Conservation (phyloP, 2,329 filamentous ascomycete genomes). For the Stachybotrys elegans region DNA sequence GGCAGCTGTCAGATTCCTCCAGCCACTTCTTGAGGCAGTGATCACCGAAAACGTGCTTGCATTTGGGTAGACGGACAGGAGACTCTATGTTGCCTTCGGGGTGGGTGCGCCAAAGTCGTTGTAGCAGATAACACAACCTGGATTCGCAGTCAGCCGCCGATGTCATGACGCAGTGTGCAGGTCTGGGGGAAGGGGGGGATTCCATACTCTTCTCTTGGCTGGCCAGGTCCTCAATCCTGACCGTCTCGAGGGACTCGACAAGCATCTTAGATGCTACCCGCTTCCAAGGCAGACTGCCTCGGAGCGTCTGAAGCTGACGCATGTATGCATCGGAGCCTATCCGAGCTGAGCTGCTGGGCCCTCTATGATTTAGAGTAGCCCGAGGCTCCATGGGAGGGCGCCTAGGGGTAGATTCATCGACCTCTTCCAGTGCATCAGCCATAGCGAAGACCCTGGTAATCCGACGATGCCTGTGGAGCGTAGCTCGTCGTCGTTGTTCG, state of each 20-base stretch:
- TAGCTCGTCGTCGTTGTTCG: too few species aligned
- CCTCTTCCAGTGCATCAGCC: too few species aligned
- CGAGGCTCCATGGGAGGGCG: too few species aligned
- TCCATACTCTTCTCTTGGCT: constrained; percentile 44
- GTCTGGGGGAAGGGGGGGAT: background rate
- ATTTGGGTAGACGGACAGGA: constrained; percentile 54
- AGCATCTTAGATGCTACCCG: constrained; percentile 43
- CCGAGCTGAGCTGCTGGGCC: too few species aligned
- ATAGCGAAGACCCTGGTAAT: too few species aligned
- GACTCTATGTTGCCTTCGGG: constrained; percentile 54
- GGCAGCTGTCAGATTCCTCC: constrained; percentile 56
- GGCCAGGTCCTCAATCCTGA: constrained; percentile 38
- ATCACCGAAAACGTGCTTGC: constrained; percentile 60
- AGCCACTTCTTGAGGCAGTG: constrained; percentile 64
- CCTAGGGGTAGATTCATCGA: too few species aligned
- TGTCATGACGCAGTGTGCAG: background rate
- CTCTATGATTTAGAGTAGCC: too few species aligned
- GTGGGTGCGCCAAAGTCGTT: constrained; percentile 54
- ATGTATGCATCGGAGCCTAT: too few species aligned
- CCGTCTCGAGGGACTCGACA: constrained; percentile 39
- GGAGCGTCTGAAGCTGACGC: constrained; percentile 39
- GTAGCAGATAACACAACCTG: constrained; percentile 61
- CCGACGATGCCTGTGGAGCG: too few species aligned
- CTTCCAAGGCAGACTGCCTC: constrained; percentile 37
- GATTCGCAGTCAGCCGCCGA: background rate